phyloP scores from a whole-genome alignment of 441 rosid genomes.

The Eruca vesicaria region DNA sequence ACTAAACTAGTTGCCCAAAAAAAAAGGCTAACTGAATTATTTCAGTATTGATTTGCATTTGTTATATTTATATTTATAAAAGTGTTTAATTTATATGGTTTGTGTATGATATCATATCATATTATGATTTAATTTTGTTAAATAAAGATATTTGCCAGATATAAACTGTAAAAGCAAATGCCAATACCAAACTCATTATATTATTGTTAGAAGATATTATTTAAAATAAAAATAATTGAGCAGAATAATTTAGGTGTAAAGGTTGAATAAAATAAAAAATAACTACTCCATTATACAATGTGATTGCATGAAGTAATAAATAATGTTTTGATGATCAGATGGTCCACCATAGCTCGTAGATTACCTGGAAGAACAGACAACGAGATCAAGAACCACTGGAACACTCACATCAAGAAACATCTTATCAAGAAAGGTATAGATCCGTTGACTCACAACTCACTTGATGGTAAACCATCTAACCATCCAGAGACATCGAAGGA shows the following conservation, averaged over 20 bases:
- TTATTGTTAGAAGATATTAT: neutral
- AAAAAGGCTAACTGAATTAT: neutral
- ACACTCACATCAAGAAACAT: constrained; percentile 76
- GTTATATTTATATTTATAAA: neutral
- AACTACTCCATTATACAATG: neutral
- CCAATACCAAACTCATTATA: neutral
- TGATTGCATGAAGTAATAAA: neutral
- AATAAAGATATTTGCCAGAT: neutral
- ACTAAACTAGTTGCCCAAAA: too few species aligned
- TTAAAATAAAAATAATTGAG: neutral
- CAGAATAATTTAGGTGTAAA: neutral
- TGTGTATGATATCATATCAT: neutral
- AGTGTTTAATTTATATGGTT: neutral
- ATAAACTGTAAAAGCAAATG: neutral
- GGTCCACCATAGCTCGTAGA: constrained; percentile 70
- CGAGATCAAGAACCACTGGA: constrained; percentile 77
- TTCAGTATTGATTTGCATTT: neutral
- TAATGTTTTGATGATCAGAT: constrained; percentile 37
- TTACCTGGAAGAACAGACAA: constrained; percentile 72
- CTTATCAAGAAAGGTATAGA: constrained; percentile 67
- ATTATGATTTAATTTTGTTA: neutral
- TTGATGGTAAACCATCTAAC: constrained; percentile 17
- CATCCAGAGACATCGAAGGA: neutral
- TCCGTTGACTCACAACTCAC: constrained; percentile 55
- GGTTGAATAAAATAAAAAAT: neutral